Evolutionary conservation across 495 filamentous ascomycete species (phyloP).

Genomic region (Talaromyces stipitatus): DNA sequence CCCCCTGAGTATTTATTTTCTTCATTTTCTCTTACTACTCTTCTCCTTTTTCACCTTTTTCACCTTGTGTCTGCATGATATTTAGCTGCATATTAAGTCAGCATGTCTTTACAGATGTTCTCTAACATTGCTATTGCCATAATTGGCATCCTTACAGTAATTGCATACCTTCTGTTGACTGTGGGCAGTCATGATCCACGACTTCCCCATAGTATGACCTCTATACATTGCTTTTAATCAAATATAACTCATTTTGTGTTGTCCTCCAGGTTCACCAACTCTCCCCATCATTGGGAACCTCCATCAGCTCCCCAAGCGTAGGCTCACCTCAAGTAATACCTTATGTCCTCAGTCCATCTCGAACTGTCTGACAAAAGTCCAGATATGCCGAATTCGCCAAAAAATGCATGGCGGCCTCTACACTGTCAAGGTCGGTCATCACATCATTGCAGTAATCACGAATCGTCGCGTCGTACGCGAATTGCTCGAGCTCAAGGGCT

Average conservation of each 20-base stretch:
- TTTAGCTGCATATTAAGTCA: background rate
- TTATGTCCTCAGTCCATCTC: background rate
- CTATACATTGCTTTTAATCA: background rate
- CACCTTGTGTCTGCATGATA: background rate
- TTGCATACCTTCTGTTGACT: background rate
- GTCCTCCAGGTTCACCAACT: slow-evolving; percentile 43
- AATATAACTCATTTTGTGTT: slow-evolving; percentile 12
- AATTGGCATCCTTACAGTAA: background rate
- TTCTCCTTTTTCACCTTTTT: background rate
- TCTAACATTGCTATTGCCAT: background rate
- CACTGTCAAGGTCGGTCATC: slow-evolving; percentile 16
- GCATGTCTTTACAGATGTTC: background rate
- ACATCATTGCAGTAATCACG: slow-evolving; percentile 20
- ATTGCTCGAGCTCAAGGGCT: slow-evolving; percentile 21
- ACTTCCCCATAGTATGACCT: background rate
- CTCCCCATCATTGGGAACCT: slow-evolving; percentile 28
- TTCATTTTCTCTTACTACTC: background rate
- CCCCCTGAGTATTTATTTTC: background rate
- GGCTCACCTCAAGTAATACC: background rate
- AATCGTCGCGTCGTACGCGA: slow-evolving; percentile 18
- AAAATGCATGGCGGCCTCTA: slow-evolving; percentile 16
- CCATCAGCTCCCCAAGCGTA: slow-evolving; percentile 16
- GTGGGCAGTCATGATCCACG: background rate
- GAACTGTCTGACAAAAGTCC: background rate
- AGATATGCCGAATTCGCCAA: slow-evolving; percentile 14